Evolutionary conservation across 2,329 filamentous ascomycete genomes (phyloP).

Genomic region (Endoconidiophora polonica): DNA sequence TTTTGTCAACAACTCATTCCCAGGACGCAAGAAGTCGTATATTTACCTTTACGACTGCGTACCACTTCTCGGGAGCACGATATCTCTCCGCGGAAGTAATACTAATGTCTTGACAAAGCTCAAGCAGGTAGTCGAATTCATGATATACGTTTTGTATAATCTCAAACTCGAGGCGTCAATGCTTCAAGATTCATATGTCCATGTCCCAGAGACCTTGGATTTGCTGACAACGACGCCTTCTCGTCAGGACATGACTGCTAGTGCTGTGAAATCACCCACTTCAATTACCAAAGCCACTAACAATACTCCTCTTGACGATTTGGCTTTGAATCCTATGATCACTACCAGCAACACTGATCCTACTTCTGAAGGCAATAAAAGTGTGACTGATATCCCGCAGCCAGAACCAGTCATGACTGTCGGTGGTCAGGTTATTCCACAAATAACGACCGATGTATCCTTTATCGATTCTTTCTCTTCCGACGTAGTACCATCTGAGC

Average conservation of each 20-base stretch:
- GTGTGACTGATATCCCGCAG: too few relatives aligned
- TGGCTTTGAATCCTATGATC: too few relatives aligned
- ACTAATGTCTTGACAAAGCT: constrained; percentile 56
- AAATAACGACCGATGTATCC: too few relatives aligned
- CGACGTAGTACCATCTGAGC: too few relatives aligned
- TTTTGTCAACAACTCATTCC: constrained; percentile 62
- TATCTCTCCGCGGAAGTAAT: constrained; percentile 70
- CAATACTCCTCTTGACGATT: too few relatives aligned
- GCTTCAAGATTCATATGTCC: constrained; percentile 80
- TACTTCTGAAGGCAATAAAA: too few relatives aligned
- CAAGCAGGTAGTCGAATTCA: constrained; percentile 92
- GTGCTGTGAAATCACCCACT: too few relatives aligned
- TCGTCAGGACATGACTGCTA: neutral
- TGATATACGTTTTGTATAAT: constrained; percentile 98
- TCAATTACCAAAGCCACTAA: too few relatives aligned
- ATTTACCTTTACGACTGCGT: constrained; percentile 86
- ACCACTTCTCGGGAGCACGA: constrained; percentile 83
- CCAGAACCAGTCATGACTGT: too few relatives aligned
- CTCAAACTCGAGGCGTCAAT: constrained; percentile 88
- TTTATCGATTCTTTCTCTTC: too few relatives aligned
- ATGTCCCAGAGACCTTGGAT: constrained; percentile 48
- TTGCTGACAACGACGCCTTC: constrained; percentile 7
- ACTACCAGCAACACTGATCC: too few relatives aligned
- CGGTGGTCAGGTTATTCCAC: too few relatives aligned
- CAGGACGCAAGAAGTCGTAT: constrained; percentile 76